Conservation (phyloP, 1,284 basidiomycete genomes). For the Singerocomus inundabilis region DNA sequence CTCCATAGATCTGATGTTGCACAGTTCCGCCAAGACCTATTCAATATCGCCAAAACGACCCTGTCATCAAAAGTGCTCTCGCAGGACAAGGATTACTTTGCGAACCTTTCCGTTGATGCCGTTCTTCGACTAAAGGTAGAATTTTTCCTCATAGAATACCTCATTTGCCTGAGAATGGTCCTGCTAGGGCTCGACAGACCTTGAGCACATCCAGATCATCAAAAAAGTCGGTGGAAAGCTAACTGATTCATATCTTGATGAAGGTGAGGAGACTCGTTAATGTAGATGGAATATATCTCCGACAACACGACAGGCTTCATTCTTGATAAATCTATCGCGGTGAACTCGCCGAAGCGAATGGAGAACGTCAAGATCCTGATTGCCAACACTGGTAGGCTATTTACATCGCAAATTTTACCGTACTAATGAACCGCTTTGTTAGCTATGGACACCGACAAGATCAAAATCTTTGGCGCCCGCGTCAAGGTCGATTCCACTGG, state of each 20-base stretch:
- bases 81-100: constrained; percentile 98
- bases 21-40: constrained; percentile 84
- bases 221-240: constrained; percentile 99
- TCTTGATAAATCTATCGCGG: constrained; percentile 94
- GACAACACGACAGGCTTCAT: constrained; percentile 77
- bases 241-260: constrained; percentile 97
- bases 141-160: not conserved
- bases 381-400: constrained; percentile 86
- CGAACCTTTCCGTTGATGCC: constrained; percentile 97
- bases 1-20: constrained; percentile 60
- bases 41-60: constrained; percentile 97
- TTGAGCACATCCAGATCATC: constrained; percentile 99
- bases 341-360: constrained; percentile 92
- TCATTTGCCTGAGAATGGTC: constrained; percentile 4
- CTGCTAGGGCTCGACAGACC: constrained; percentile 83
- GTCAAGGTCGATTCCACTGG: constrained; percentile 95
- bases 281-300: not conserved
- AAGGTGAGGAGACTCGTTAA: constrained; percentile 51
- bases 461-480: constrained; percentile 97
- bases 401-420: not conserved
- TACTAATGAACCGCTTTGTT: not conserved
- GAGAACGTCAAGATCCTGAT: constrained; percentile 97
- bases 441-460: constrained; percentile 99
- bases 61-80: constrained; percentile 95
- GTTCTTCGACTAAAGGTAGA: constrained; percentile 87